phyloP scores from a whole-genome alignment of 768 basidiomycete genomes.

The Xerocomus brunneocitrinus region DNA sequence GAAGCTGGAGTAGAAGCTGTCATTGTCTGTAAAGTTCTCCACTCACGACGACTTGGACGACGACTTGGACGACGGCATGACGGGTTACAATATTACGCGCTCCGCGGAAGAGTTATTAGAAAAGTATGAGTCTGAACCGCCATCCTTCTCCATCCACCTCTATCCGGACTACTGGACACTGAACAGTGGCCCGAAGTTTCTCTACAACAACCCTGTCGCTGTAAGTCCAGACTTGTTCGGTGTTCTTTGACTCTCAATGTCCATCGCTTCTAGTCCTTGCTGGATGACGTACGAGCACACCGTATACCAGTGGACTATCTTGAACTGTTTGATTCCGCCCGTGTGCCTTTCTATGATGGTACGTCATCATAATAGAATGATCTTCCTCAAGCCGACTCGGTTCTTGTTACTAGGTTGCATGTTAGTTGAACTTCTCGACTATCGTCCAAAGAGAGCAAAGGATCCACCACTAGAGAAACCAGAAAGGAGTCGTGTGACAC shows the following conservation, averaged over 20 bases:
- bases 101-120: constrained; percentile 56
- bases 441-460: constrained; percentile 54
- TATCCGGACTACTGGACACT: constrained; percentile 79
- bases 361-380: constrained; percentile 15
- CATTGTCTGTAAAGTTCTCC: neutral
- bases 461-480: constrained; percentile 57
- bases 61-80: constrained; percentile 40
- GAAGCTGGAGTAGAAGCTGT: neutral
- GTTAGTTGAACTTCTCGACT: constrained; percentile 80
- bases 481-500: constrained; percentile 63
- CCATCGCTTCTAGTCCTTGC: constrained; percentile 49
- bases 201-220: constrained; percentile 75
- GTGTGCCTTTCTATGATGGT: constrained; percentile 84
- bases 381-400: constrained; percentile 1
- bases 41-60: neutral
- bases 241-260: constrained; percentile 5
- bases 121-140: constrained; percentile 48
- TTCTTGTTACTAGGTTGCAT: constrained; percentile 57
- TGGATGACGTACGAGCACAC: constrained; percentile 80
- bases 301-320: constrained; percentile 85
- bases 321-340: constrained; percentile 69
- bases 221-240: constrained; percentile 27
- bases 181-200: constrained; percentile 76
- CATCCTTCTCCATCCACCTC: constrained; percentile 77
- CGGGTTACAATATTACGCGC: constrained; percentile 71